Evolutionary conservation across 805 yeast species (phyloP).

Genomic region (Suhomyces kilbournensis): DNA sequence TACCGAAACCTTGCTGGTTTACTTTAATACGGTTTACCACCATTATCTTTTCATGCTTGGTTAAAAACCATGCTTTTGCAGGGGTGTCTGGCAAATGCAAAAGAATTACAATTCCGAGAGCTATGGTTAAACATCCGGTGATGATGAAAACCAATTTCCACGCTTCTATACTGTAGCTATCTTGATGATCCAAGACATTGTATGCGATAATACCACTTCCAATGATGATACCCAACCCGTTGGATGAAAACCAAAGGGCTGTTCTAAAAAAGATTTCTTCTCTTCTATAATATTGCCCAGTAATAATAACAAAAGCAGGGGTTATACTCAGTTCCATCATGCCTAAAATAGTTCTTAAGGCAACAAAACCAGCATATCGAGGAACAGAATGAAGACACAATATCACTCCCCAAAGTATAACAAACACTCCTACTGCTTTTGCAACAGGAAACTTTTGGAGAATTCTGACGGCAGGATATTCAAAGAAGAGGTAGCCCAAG

Average conservation of each 20-base stretch:
- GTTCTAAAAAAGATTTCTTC: constrained; percentile 35
- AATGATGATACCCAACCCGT: constrained; percentile 38
- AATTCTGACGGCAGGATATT: constrained; percentile 43
- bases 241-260: constrained; percentile 34
- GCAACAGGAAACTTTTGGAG: constrained; percentile 60
- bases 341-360: constrained; percentile 37
- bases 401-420: constrained; percentile 61
- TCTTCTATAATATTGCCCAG: constrained; percentile 32
- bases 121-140: constrained; percentile 56
- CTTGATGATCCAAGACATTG: constrained; percentile 27
- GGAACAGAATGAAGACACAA: constrained; percentile 54
- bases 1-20: constrained; percentile 45
- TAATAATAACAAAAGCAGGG: constrained; percentile 38
- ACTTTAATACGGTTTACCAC: constrained; percentile 51
- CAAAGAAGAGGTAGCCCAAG: constrained; percentile 61
- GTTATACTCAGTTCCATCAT: constrained; percentile 40
- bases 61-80: constrained; percentile 22
- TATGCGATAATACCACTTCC: constrained; percentile 54
- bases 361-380: constrained; percentile 38
- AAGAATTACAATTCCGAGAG: constrained; percentile 46
- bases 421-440: constrained; percentile 45
- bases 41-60: constrained; percentile 25
- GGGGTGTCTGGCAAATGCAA: constrained; percentile 60
- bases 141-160: constrained; percentile 66
- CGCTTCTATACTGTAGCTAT: constrained; percentile 40